Base-by-base conservation (phyloP, 2,329 filamentous ascomycete species). In the Calonectria naviculata region DNA sequence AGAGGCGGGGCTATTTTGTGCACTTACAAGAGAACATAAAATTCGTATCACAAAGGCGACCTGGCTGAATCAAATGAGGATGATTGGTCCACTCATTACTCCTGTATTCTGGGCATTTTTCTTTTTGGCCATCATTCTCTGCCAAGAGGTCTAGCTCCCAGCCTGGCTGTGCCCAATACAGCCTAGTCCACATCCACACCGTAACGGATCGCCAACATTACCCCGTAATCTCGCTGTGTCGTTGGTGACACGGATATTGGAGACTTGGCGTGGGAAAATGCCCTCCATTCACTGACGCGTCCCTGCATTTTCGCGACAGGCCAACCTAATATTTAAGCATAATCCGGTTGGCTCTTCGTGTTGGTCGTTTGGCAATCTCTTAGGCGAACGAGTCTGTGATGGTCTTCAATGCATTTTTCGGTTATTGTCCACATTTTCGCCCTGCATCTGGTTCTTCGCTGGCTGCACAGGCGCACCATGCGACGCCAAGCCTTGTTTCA, bases 261-360 rank as follows among this genome's bases (percentile, higher is more conserved):
- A 17, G 24, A 36, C 52, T 58, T 58, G 52, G 52, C 52, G 21
- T 17, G 2, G 6, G 1, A 38, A 36, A 24, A 19, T n/a, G 12
- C 13, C 34, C 34, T 58, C 21, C 10, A 7, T 24, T 24, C 5
- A 26, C 9, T 24, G 8, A 38, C 52, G 52, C 52, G 31, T 38
- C 31, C 8, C 15, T 24, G 15, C 15, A 9, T 21, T 56, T 24
- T 38, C 13, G 21, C 21, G 38, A 19, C 2, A 24, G 13, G 10
- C 3, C 52, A 58, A 58, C n/a, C 52, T 58, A 58, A 58, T 58
- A 58, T 38, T 58, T 58, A 58, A 58, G 52, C 52, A 38, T 58
- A 38, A 58, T 26, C n/a, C 9, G 21, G 34, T 24, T 24, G 15
- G 21, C 8, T 58, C 21, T 58, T 58, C 52, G 52, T 58, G 52